Percentiles rank a stretch among this genome's conserved stretches.
These are phyloP conservation scores for Petunia hybrid DNA, from an alignment of 305 asterid species.

Conservation along the genomic window DNA sequence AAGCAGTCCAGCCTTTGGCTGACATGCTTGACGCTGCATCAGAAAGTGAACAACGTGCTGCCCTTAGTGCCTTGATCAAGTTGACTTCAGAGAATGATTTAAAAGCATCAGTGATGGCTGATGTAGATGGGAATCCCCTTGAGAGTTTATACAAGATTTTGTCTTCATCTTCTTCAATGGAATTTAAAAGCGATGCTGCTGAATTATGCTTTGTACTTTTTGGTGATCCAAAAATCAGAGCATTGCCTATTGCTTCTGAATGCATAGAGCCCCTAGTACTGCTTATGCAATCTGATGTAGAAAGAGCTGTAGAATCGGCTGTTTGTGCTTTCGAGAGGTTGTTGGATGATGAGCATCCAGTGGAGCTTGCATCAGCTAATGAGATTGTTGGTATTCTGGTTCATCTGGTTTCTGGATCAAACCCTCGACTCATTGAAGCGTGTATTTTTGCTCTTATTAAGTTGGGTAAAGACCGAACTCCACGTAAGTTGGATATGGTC, in stretches of 20 bases:
- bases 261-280: conserved; percentile 55
- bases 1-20: conserved; percentile 96
- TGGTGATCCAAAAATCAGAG: conserved; percentile 52
- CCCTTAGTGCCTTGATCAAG: conserved; percentile 88
- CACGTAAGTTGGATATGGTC: conserved; percentile 42
- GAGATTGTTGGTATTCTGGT: conserved; percentile 38
- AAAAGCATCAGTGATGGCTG: conserved; percentile 87
- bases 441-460: conserved; percentile 38
- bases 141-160: conserved; percentile 88
- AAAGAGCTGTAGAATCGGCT: conserved; percentile 36
- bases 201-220: conserved; percentile 54
- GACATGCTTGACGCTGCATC: conserved; percentile 86
- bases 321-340: conserved; percentile 39
- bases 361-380: conserved; percentile 38
- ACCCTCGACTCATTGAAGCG: conserved; percentile 36
- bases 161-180: conserved; percentile 68
- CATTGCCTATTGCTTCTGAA: conserved; percentile 51
- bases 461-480: conserved; percentile 41
- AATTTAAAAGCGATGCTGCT: conserved; percentile 55
- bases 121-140: conserved; percentile 91
- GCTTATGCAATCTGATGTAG: conserved; percentile 45
- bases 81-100: conserved; percentile 86
- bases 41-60: conserved; percentile 98
- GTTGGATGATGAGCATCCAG: conserved; percentile 39
- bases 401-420: conserved; percentile 36